A percentile compares a stretch with the other conserved stretches of the same genome.
phyloP scores from a whole-genome alignment of 1,284 basidiomycete genomes.

The Pascua sp. region DNA sequence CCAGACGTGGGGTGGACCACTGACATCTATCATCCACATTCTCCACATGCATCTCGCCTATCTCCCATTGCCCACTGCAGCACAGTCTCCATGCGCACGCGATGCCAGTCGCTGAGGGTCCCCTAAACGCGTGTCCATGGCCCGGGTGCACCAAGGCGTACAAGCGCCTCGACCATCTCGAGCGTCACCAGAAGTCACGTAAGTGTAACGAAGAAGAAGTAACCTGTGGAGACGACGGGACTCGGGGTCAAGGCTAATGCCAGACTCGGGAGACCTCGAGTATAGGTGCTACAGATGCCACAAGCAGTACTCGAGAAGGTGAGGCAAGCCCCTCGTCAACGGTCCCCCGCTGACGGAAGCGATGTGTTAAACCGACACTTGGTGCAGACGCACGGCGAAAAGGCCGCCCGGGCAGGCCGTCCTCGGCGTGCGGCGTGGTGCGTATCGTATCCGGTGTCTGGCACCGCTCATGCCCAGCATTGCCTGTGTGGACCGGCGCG shows the following conservation, averaged over 20 bases:
- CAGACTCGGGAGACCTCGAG: slow-evolving; percentile 21
- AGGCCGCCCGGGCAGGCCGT: slow-evolving; percentile 14
- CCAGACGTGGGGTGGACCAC: no score
- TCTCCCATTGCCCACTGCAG: background rate
- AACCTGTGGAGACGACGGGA: background rate
- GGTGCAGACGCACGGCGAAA: slow-evolving; percentile 17
- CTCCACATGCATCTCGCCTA: background rate
- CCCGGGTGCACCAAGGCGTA: slow-evolving; percentile 21
- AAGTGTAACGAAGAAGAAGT: background rate
- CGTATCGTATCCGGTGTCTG: background rate
- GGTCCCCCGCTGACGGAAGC: slow-evolving; percentile 13
- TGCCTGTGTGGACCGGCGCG: slow-evolving; percentile 9
- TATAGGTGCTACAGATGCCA: slow-evolving; percentile 18
- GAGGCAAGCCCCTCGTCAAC: background rate
- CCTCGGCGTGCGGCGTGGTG: slow-evolving; percentile 22
- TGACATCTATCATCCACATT: background rate
- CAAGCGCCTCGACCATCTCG: slow-evolving; percentile 18
- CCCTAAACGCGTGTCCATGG: slow-evolving; percentile 16
- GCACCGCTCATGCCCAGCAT: slow-evolving; percentile 1
- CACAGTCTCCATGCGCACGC: no score
- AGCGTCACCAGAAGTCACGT: slow-evolving; percentile 24
- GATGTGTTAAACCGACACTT: slow-evolving; percentile 26
- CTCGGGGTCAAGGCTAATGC: background rate
- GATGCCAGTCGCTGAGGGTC: no score
- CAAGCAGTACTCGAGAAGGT: slow-evolving; percentile 22